Conservation (phyloP, 306 rosid species). For the Mimosa pudica region DNA sequence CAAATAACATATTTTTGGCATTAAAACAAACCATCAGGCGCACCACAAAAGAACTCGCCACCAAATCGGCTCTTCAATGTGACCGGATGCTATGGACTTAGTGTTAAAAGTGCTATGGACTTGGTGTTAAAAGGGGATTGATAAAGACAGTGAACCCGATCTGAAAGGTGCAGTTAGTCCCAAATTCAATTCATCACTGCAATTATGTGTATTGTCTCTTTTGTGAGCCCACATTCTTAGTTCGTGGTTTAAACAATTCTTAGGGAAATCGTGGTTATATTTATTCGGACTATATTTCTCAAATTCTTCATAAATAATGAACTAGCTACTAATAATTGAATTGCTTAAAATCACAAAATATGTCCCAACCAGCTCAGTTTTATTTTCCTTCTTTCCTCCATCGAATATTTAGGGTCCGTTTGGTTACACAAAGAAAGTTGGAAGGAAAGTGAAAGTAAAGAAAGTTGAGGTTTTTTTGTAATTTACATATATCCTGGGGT, state of each 20-base stretch:
- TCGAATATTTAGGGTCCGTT: too few relatives aligned
- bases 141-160: slow-evolving; percentile 34
- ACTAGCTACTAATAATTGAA: neutral
- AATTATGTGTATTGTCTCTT: too few relatives aligned
- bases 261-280: neutral
- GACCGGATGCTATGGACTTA: slow-evolving; percentile 27
- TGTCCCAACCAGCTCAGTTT: neutral
- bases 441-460: too few relatives aligned
- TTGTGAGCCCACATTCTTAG: neutral
- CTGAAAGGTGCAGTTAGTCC: neutral
- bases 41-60: neutral
- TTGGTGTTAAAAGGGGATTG: neutral
- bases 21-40: neutral
- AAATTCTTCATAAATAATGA: neutral
- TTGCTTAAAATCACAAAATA: slow-evolving; percentile 19
- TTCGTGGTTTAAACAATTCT: neutral
- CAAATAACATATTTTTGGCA: neutral
- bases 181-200: neutral
- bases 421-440: too few relatives aligned
- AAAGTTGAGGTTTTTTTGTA: too few relatives aligned
- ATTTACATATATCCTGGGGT: too few relatives aligned
- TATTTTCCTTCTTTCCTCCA: neutral
- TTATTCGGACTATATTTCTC: neutral
- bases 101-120: slow-evolving; percentile 14
- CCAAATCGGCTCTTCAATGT: slow-evolving; percentile 5